Conservation (phyloP, 2,329 filamentous ascomycete genomes). For the Colletotrichum horii region DNA sequence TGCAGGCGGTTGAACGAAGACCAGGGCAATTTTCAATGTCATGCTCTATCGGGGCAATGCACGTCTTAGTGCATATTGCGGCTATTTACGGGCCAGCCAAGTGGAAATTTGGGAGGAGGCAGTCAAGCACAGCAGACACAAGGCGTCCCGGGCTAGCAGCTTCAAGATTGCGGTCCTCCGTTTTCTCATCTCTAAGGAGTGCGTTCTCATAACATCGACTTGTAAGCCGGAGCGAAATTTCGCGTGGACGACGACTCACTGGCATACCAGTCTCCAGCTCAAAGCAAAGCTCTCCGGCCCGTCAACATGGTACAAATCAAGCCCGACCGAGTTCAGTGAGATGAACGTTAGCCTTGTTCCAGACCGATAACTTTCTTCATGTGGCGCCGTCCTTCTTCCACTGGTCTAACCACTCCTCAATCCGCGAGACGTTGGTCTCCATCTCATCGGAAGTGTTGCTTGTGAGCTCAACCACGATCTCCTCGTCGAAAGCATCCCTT, state of each 20-base stretch:
- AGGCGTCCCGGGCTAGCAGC: background rate
- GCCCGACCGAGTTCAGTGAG: background rate
- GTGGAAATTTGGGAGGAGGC: background rate
- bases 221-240: background rate
- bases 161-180: background rate
- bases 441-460: conserved; percentile 86
- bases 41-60: background rate
- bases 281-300: background rate
- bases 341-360: background rate
- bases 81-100: background rate
- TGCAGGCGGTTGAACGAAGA: background rate
- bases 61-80: background rate
- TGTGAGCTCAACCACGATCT: conserved; percentile 86
- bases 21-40: background rate
- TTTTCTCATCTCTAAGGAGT: background rate
- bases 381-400: conserved; percentile 71
- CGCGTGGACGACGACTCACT: background rate
- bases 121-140: background rate
- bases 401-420: conserved; percentile 79
- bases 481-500: conserved; percentile 80
- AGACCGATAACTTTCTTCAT: background rate
- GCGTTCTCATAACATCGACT: background rate
- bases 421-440: conserved; percentile 84
- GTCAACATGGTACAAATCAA: background rate
- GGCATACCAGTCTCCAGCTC: background rate